These are phyloP conservation scores for Sclerotinia spermophila DNA, from an alignment of 2,329 filamentous ascomycete genomes.

Conservation along the genomic window DNA sequence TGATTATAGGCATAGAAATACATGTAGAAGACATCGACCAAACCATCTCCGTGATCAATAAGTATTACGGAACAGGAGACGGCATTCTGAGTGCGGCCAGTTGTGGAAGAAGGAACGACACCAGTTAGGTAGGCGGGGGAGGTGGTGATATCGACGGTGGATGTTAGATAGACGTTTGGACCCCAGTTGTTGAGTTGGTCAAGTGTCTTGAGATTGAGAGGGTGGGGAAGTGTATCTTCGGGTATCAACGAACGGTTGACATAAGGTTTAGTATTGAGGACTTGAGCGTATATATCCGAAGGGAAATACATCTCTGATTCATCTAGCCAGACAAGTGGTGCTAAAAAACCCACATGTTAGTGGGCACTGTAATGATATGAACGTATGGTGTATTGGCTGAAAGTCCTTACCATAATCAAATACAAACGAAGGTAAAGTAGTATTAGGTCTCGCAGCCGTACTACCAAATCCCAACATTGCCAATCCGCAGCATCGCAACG, in stretches of 20 bases:
- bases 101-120: conserved; percentile 45
- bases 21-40: conserved; percentile 37
- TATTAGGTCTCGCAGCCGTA: conserved; percentile 15
- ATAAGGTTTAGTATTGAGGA: conserved; percentile 45
- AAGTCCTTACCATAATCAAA: conserved; percentile 43
- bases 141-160: conserved; percentile 45
- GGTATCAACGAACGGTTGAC: conserved; percentile 43
- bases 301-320: conserved; percentile 47
- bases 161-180: conserved; percentile 45
- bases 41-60: conserved; percentile 51
- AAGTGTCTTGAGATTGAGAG: conserved; percentile 47
- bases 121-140: conserved; percentile 50
- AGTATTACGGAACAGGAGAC: conserved; percentile 53
- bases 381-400: neutral
- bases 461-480: conserved; percentile 2
- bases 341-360: conserved; percentile 34
- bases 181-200: conserved; percentile 45
- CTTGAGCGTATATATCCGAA: conserved; percentile 46
- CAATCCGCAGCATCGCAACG: conserved; percentile 7
- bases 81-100: conserved; percentile 49
- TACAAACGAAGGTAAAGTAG: conserved; percentile 42
- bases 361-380: neutral
- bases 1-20: conserved; percentile 39
- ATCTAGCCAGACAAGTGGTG: conserved; percentile 50
- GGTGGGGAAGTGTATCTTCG: conserved; percentile 35